Evolutionary conservation across 345 rosid species (phyloP), one percentile per base, ranked within the genome.

Genomic region (Populus simonii): DNA sequence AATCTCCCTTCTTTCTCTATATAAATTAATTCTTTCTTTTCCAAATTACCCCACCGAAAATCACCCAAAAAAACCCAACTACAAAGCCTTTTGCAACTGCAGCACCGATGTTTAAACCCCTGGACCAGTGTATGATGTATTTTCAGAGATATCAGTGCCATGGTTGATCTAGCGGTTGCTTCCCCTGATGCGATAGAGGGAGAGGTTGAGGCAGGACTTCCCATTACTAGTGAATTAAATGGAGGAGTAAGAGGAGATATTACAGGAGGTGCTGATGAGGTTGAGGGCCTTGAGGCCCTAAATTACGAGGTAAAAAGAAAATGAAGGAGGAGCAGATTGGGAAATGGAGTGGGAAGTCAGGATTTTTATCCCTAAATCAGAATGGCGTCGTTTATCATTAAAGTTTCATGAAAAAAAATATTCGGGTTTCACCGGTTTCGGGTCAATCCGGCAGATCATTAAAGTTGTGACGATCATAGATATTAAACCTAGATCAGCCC

Each of bases 141-240:
- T 84, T 65, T 36, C 86, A 47, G 86, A 53, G 49, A 57, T 83
- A 85, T 71, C 59, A 8, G 82, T 81, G 51, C 63, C 82, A 75
- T 83, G 43, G 96, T 89, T 68, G 92, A 53, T 85, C 80, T 86
- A 43, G 92, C 98, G 23, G 84, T 89, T 69, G 99, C 97, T 82
- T 92, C 92, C 84, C 92, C 92, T 1, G 85, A 80, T 16, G 96
- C 97, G 82, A 87, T 74, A 76, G 85, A 72, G 66, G 98, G 97
- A 61, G 86, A 81, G 23, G 94, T 83, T 61, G 94, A 61, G n/a
- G 81, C 66, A 66, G 38, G 81, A 18, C 45, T 83, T 83, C 84
- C 83, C 43, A 8, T 51, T 8, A 86, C 7, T 0, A 88, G 78
- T 3, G 91, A 84, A 76, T 82, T 81, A 76, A 74, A 81, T 16